These are phyloP conservation scores for Fusarium algeriense DNA, from an alignment of 2,329 filamentous ascomycete species.

Conservation along the genomic window DNA sequence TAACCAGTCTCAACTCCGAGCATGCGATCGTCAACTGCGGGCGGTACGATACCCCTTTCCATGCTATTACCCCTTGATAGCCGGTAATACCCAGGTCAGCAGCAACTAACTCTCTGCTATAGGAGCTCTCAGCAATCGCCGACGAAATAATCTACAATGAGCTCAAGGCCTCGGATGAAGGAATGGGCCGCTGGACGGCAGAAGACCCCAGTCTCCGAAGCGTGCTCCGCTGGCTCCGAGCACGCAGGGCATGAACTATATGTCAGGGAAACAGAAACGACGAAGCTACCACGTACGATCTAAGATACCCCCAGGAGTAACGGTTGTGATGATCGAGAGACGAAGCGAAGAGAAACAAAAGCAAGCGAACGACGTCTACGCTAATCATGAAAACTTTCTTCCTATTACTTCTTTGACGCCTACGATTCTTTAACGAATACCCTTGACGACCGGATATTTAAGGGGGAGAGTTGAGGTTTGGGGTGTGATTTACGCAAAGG, in stretches of 20 bases:
- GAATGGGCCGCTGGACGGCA: slow-evolving; percentile 70
- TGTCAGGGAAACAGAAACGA: slow-evolving; percentile 20
- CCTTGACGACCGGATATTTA: slow-evolving; percentile 34
- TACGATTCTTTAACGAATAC: slow-evolving; percentile 44
- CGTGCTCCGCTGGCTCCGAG: slow-evolving; percentile 70
- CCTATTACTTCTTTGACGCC: slow-evolving; percentile 30
- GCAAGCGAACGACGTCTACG: slow-evolving; percentile 23
- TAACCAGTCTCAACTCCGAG: slow-evolving; percentile 62
- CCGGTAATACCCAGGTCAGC: neutral
- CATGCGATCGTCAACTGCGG: slow-evolving; percentile 69
- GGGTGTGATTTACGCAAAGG: slow-evolving; percentile 28
- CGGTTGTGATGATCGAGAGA: slow-evolving; percentile 32
- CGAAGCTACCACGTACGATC: slow-evolving; percentile 27
- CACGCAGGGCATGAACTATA: slow-evolving; percentile 42
- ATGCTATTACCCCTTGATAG: neutral
- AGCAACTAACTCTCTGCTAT: neutral
- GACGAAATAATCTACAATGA: slow-evolving; percentile 70
- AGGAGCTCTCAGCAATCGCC: slow-evolving; percentile 69
- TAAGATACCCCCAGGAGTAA: slow-evolving; percentile 26
- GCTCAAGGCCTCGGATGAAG: slow-evolving; percentile 65
- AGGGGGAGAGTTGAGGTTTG: slow-evolving; percentile 16
- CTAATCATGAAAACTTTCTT: slow-evolving; percentile 29
- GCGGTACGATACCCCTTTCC: slow-evolving; percentile 58
- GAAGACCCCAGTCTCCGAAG: slow-evolving; percentile 71
- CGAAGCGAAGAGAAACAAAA: slow-evolving; percentile 27